Conservation (phyloP, 169 alveolate genomes). For the Amoebophrya sp. region DNA sequence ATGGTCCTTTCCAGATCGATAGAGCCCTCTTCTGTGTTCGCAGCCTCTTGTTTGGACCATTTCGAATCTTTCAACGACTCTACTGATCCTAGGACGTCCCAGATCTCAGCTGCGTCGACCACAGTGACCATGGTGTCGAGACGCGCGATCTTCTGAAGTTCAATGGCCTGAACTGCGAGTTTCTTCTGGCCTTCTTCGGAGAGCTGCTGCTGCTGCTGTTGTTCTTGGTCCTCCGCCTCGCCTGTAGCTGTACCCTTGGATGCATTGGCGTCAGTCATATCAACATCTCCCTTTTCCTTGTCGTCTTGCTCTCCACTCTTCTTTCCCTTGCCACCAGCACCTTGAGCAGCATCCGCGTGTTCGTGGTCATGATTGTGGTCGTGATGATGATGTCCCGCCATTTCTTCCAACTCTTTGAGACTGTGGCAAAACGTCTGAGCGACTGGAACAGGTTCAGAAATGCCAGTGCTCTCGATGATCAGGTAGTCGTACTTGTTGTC, state of each 20-base stretch:
- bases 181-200: background rate
- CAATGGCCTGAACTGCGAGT: slow-evolving; percentile 13
- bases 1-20: background rate
- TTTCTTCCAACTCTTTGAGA: background rate
- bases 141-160: background rate
- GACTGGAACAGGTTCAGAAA: slow-evolving; percentile 42
- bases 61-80: background rate
- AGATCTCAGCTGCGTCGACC: background rate
- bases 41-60: background rate
- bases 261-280: too few relatives aligned
- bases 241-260: background rate
- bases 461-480: slow-evolving; percentile 42
- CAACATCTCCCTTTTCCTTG: background rate
- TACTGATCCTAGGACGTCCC: background rate
- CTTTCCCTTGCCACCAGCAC: too few relatives aligned
- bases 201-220: background rate
- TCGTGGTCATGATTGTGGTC: slow-evolving; percentile 24
- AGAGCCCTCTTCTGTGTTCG: background rate
- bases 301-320: too few relatives aligned
- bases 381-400: slow-evolving; percentile 17
- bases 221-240: background rate
- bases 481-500: slow-evolving; percentile 37
- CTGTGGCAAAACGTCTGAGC: slow-evolving; percentile 36
- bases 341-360: background rate
- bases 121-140: slow-evolving; percentile 6